Conservation (phyloP, 371 early-diverging fungal species). For the Syncephalastrum contaminatum region DNA sequence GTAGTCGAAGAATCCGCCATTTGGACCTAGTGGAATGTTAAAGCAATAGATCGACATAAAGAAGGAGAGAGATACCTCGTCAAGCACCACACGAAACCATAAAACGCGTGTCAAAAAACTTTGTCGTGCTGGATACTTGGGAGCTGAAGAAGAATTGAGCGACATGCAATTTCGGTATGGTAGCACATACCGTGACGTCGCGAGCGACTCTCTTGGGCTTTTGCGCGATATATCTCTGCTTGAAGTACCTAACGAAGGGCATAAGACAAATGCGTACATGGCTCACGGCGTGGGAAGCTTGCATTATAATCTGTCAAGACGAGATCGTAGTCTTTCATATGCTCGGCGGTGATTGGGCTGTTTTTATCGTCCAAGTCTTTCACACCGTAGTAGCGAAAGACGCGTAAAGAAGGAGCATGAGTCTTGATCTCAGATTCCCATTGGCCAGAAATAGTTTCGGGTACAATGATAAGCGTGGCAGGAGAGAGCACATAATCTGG, state of each 20-base stretch:
- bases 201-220: constrained; percentile 22
- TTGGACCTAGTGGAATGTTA: constrained; percentile 50
- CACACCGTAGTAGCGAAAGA: constrained; percentile 31
- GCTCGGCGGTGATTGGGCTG: constrained; percentile 15
- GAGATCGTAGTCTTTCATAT: constrained; percentile 49
- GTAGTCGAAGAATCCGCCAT: constrained; percentile 58
- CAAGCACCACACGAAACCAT: constrained; percentile 66
- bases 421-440: constrained; percentile 60
- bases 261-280: not conserved
- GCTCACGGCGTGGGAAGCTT: not conserved
- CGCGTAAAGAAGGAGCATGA: constrained; percentile 45
- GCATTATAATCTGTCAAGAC: constrained; percentile 61
- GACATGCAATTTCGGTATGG: constrained; percentile 1
- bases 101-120: constrained; percentile 48
- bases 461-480: constrained; percentile 67
- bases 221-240: constrained; percentile 52
- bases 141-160: constrained; percentile 11
- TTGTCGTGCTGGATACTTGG: constrained; percentile 35
- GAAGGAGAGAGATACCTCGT: constrained; percentile 31
- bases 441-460: constrained; percentile 59
- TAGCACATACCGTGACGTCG: constrained; percentile 23
- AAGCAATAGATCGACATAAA: no score
- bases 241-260: constrained; percentile 30
- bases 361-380: constrained; percentile 7
- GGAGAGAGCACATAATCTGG: constrained; percentile 18